Base-by-base conservation (phyloP, 371 early-diverging fungal species). In the Parasitella parasitica region DNA sequence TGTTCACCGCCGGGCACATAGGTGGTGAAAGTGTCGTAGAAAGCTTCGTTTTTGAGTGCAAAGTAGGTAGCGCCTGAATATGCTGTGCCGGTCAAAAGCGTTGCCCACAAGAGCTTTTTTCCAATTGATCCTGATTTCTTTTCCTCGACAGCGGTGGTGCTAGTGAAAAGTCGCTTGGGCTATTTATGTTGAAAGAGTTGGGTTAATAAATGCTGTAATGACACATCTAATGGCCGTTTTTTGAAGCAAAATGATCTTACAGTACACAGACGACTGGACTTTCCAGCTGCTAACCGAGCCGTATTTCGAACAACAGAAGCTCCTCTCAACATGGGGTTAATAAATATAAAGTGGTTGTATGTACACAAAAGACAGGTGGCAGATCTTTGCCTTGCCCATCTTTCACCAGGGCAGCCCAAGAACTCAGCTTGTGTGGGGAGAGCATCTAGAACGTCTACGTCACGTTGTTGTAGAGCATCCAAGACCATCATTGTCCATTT, bases 1-100 rank as follows among this genome's bases (percentile, higher is more conserved):
- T 69, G 27, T 20, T 78, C 76, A 5, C 78, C 82, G 2, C 82
- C 82, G 15, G 78, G 79, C 7, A 81, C 64, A 36, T 81, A 75
- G 5, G 73, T 75, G 5, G 70, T 75, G 59, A 68, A 81, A 3
- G 75, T 78, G 49, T 78, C 76, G 32, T 76, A 50, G 39, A 81
- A 81, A 0, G 73, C 74, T 60, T 78, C 73, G 41, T 81, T 75
- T n/a, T 70, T 64, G 0, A 78, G 34, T 5, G 82, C 77, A 18
- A 69, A 66, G 26, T 75, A 77, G 4, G 77, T 73, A 3, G 78
- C 77, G 3, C 82, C 79, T 13, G 71, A 64, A 48, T 78, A 81
- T 0, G 65, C 63, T 1, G 74, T 57, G 15, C 60, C 70, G 15
- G 66, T 65, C 11, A 80, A 46, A 22, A 68, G 48, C 4, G 77